Percentiles rank a stretch among this genome's conserved stretches.
These are phyloP conservation scores for Canavalia gladiata DNA, from an alignment of 306 rosid species.

Conservation along the genomic window DNA sequence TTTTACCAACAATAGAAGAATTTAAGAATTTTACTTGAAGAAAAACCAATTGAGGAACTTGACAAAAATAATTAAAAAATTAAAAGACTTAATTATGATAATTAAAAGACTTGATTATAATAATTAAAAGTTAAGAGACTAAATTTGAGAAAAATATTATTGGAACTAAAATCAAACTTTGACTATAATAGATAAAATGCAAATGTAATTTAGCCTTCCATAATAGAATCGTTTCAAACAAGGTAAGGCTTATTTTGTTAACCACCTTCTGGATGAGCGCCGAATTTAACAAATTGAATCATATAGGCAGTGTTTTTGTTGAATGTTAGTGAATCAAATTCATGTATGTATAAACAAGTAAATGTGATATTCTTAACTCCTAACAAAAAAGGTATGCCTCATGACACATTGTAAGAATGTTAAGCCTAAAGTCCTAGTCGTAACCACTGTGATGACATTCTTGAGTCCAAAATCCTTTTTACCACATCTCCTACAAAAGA, in stretches of 20 bases:
- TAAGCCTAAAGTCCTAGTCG: constrained; percentile 67
- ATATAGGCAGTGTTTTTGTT: constrained; percentile 18
- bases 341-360: constrained; percentile 65
- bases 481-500: constrained; percentile 73
- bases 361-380: constrained; percentile 53
- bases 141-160: too few relatives aligned
- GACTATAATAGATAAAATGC: too few relatives aligned
- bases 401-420: constrained; percentile 42
- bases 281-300: constrained; percentile 37
- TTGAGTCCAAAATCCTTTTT: constrained; percentile 69
- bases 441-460: constrained; percentile 65
- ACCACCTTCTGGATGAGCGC: constrained; percentile 15
- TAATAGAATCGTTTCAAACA: background rate
- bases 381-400: constrained; percentile 54
- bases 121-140: too few relatives aligned
- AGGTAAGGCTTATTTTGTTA: constrained; percentile 7
- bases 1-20: too few relatives aligned
- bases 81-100: too few relatives aligned
- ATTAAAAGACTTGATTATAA: too few relatives aligned
- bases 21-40: too few relatives aligned
- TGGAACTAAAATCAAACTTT: too few relatives aligned
- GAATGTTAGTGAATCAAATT: constrained; percentile 62
- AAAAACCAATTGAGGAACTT: too few relatives aligned
- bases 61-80: too few relatives aligned
- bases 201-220: background rate